Conservation (phyloP, 176 grass and related monocot species). For the Otatea glauca region DNA sequence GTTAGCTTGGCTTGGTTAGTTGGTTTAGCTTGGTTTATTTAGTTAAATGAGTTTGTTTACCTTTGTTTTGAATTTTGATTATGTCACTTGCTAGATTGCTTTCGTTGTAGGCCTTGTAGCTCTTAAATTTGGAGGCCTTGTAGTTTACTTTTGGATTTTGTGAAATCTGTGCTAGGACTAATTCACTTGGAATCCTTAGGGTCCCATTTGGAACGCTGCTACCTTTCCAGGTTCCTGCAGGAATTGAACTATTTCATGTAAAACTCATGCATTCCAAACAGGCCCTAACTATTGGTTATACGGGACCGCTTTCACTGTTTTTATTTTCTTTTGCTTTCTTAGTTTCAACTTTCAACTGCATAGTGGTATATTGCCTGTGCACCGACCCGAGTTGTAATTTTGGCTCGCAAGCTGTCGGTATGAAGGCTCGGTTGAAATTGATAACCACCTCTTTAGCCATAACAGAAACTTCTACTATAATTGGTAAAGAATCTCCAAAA, state of each 20-base stretch:
- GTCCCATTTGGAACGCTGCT: not conserved
- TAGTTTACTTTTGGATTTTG: not conserved
- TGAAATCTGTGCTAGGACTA: not conserved
- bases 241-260: not conserved
- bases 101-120: not conserved
- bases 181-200: not conserved
- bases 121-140: not conserved
- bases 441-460: not conserved
- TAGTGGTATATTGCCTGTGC: not conserved
- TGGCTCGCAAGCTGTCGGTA: not conserved
- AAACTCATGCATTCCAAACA: not conserved
- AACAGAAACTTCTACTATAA: not conserved
- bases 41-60: not conserved
- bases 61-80: not conserved
- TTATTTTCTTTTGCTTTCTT: conserved; percentile 17
- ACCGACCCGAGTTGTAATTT: not conserved
- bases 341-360: not conserved
- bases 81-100: not conserved
- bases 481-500: not conserved
- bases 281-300: conserved; percentile 8
- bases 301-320: not conserved
- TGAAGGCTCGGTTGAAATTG: not conserved
- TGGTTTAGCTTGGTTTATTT: not conserved
- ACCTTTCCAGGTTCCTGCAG: not conserved
- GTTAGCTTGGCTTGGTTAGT: not conserved